Base-by-base conservation (phyloP, 1,284 basidiomycete genomes). In the Ustilago lituana region DNA sequence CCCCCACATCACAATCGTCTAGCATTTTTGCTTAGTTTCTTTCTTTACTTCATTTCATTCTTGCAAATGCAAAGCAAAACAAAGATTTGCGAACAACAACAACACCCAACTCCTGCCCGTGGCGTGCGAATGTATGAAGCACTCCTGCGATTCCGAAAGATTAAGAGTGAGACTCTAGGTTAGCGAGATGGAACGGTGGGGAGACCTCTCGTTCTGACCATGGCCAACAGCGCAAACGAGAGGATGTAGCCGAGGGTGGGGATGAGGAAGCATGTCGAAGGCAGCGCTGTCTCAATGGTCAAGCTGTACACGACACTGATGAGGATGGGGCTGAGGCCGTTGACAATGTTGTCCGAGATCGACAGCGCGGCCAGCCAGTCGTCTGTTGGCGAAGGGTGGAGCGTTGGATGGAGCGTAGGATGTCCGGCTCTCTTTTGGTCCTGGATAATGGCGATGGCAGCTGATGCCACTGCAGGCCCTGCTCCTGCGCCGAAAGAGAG, bases 391-490 rank as follows among this genome's bases (percentile, higher is more conserved):
- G 56, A 57, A 9, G 66, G 38, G 26, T 70, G 61, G 2, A 64
- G 49, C 12, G 45, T 29, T 9, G 56, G 43, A 29, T 64, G 55
- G 17, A 70, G 22, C 8, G 66, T 49, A 14, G 60, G 61, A 26
- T 60, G 53, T 4, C 52, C 51, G 14, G 57, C 48, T 23, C 48
- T 46, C 19, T 56, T 49, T 35, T 57, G 58, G 26, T 70, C 61
- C 26, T 64, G 61, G 15, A 70, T 61, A 43, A 65, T 65, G 26
- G 67, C 62, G 19, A 70, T 70, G 14, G 67, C 67, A 14, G 67
- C 67, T 5, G 62, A 65, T 4, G 62, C 55, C 8, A 65, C 58
- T 7, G 62, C 67, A 10, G 67, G 67, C 14, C 62, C 62, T 3
- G 61, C 57, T 3, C 58, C 67, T 7, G 67, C 67, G 12, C 67